Base-by-base conservation (phyloP, 2,329 filamentous ascomycete species). In the Ceratocystis variospora region DNA sequence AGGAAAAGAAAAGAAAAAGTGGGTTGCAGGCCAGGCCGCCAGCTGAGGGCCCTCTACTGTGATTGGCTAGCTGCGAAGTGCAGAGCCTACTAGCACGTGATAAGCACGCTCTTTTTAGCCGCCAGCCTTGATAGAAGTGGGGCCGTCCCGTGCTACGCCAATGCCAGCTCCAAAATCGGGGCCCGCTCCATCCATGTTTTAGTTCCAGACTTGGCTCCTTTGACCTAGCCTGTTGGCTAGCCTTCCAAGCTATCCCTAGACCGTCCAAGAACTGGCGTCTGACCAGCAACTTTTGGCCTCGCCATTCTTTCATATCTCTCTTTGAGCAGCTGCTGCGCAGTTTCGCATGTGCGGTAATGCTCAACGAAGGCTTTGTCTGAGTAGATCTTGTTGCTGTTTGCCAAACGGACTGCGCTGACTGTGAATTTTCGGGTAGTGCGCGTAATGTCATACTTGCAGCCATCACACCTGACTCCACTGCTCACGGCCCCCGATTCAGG, bases 381-480 rank as follows among this genome's bases (percentile, higher is more conserved):
- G 46, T 65, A 65, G n/a, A 45, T 8, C 53, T n/a, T 59, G 17
- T 61, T 65, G 50, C 37, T 31, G 22, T 15, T 1, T 0, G 25
- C 25, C 17, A 46, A 41, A 1, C 63, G 63, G 22, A 1, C n/a
- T 12, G 1, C 19, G n/a, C 63, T 19, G 12, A 65, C 22, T 1
- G 63, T 65, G 37, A 45, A 65, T 7, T 28, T 50, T 3, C 10
- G 12, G 6, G 45, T 3, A 2, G 50, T 50, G 10, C 37, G 33
- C 31, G 46, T 41, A 8, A 59, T 19, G 5, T 65, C 63, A 12
- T 33, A 8, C n/a, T 41, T 45, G 41, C 63, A 65, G 25, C 63
- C 63, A 22, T 50, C 33, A 17, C 63, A 65, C 50, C 50, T 65
- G 31, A 65, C 50, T 2, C 63, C 63, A 7, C 25, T 25, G 12